Evolutionary conservation across 345 rosid genomes (phyloP).

Genomic region (Citrus unshiu): DNA sequence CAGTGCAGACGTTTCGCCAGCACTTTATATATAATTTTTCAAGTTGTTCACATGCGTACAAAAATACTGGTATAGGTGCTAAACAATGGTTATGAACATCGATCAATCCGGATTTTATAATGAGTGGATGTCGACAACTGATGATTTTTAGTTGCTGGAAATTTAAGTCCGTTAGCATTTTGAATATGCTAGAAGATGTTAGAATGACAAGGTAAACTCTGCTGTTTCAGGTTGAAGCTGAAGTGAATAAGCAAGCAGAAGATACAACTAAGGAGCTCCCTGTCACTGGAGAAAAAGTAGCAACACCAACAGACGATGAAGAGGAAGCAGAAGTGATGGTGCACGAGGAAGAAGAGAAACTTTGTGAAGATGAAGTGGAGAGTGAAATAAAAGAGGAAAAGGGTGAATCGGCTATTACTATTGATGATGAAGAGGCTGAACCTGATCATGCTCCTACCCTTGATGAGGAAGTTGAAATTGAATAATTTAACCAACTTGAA

Average conservation of each 20-base stretch:
- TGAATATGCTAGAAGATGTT: too few relatives aligned
- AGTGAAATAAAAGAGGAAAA: not conserved
- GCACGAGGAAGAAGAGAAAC: not conserved
- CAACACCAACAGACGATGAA: not conserved
- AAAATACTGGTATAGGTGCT: too few relatives aligned
- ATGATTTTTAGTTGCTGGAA: too few relatives aligned
- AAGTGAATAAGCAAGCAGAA: not conserved
- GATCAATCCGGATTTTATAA: too few relatives aligned
- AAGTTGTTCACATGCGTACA: too few relatives aligned
- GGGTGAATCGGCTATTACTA: slow-evolving; percentile 1
- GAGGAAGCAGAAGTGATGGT: slow-evolving; percentile 17
- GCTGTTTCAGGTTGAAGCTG: slow-evolving; percentile 10
- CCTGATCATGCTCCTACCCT: not conserved
- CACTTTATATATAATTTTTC: too few relatives aligned
- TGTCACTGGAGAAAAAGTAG: slow-evolving; percentile 11
- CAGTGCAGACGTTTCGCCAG: too few relatives aligned
- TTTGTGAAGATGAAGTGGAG: slow-evolving; percentile 7
- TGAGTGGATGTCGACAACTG: too few relatives aligned
- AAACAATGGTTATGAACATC: too few relatives aligned
- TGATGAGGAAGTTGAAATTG: not conserved
- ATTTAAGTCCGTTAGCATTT: too few relatives aligned
- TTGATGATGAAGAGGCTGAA: not conserved
- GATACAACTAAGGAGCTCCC: not conserved
- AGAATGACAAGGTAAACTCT: too few relatives aligned
- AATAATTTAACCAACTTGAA: not conserved